phyloP scores from a whole-genome alignment of 148 eudicot genomes.

The Amaranthus palmeri region DNA sequence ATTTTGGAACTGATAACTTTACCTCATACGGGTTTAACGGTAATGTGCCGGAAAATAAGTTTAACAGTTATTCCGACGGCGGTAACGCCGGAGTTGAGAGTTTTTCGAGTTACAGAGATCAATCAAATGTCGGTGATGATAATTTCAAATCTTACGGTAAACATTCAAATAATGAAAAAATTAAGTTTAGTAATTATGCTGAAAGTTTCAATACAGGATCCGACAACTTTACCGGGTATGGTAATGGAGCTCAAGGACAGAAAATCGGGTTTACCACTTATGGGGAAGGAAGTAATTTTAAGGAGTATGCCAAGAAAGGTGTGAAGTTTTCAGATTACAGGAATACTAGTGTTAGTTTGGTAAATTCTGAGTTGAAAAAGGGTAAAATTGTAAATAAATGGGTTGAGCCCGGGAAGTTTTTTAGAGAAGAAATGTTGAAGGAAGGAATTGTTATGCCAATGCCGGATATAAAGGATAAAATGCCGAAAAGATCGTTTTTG shows the following conservation, averaged over 20 bases:
- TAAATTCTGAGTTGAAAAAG: slow-evolving; percentile 9
- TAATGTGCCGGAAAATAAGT: slow-evolving; percentile 40
- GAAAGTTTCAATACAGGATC: slow-evolving; percentile 42
- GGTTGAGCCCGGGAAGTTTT: slow-evolving; percentile 78
- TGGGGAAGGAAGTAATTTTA: slow-evolving; percentile 46
- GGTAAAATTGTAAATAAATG: slow-evolving; percentile 43
- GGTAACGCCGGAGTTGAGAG: slow-evolving; percentile 40
- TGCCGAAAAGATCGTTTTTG: slow-evolving; percentile 80
- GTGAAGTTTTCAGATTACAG: slow-evolving; percentile 35
- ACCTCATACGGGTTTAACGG: slow-evolving; percentile 36
- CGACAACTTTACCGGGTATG: slow-evolving; percentile 53
- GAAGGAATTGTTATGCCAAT: slow-evolving; percentile 64
- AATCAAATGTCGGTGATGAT: slow-evolving; percentile 52
- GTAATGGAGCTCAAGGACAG: slow-evolving; percentile 25
- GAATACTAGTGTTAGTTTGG: slow-evolving; percentile 17
- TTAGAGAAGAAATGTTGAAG: slow-evolving; percentile 55
- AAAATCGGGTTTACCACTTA: slow-evolving; percentile 39
- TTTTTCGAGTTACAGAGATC: slow-evolving; percentile 45
- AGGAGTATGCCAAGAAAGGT: slow-evolving; percentile 42
- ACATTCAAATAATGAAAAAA: slow-evolving; percentile 35
- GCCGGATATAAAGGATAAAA: slow-evolving; percentile 79
- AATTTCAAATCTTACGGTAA: slow-evolving; percentile 44
- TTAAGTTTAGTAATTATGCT: slow-evolving; percentile 44
- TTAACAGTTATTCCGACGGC: slow-evolving; percentile 36
- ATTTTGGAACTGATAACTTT: slow-evolving; percentile 41